Evolutionary conservation across 768 basidiomycete genomes (phyloP), one percentile per base, ranked within the genome.

Genomic region (Leccinum ochraceum): DNA sequence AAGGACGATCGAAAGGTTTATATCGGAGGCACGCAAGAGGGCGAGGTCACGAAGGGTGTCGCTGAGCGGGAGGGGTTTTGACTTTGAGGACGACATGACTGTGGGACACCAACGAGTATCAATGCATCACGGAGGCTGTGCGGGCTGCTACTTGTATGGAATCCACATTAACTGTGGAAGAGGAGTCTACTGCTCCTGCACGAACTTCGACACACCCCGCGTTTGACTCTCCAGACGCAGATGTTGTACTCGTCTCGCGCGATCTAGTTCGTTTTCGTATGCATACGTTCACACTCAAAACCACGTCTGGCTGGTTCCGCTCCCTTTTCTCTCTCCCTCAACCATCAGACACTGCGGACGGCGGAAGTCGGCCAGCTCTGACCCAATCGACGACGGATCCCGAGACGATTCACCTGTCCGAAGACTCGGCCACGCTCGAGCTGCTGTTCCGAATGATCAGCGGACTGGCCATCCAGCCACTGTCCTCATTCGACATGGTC

Each of bases 21-120:
- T 60, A 24, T 81, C 83, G 10, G 86, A 84, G 28, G 84, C 83
- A 44, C 87, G 83, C 20, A 92, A 75, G 34, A 90, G 72, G 6
- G 90, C 89, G 24, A 93, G 82, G 73, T 93, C 91, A 13, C 81
- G 86, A 39, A 92, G 79, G 7, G 84, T 85, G 58, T 85, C 81
- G 26, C 66, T 57, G 49, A 90, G 78, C 7, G 84, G 76, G 46
- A 92, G 77, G 13, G 85, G 81, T 57, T 68, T 71, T 28, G 67
- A 57, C 75, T 75, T 77, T 77, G 64, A 64, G 4, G 73, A 61
- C 11, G 62, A 64, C 69, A 71, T 71, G 6, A 44, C n/a, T 44
- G 57, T 59, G 56, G 54, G 36, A 36, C 11, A 44, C 39, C 30
- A 54, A 30, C 28, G 30, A 36, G 26, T n/a, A n/a, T n/a, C n/a